These are phyloP conservation scores for Macrolepiota dolichaula DNA, from an alignment of 768 basidiomycete genomes.

Conservation along the genomic window DNA sequence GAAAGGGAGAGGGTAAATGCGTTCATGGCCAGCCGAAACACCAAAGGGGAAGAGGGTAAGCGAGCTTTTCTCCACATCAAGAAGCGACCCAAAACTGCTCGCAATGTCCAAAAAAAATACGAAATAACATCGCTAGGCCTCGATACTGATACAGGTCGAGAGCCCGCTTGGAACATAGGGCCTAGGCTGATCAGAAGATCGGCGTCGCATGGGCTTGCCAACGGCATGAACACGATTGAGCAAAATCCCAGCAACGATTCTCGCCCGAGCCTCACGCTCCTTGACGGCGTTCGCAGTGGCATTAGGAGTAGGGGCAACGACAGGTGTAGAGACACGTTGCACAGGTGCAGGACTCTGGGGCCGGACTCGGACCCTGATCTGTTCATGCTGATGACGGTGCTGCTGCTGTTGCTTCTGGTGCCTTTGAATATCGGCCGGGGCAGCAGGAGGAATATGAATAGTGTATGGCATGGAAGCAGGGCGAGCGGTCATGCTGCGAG, in stretches of 20 bases:
- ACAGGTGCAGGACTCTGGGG: conserved; percentile 1
- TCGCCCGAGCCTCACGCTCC: conserved; percentile 22
- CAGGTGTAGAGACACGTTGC: conserved; percentile 6
- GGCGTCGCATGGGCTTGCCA: conserved; percentile 50
- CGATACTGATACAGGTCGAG: conserved; percentile 8
- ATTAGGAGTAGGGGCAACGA: not conserved
- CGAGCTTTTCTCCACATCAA: not conserved
- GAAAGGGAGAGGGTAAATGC: not conserved
- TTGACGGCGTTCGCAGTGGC: conserved; percentile 26
- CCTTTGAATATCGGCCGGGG: conserved; percentile 20
- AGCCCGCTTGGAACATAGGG: conserved; percentile 20
- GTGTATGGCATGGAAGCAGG: conserved; percentile 17
- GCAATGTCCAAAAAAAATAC: not conserved
- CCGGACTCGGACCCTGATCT: not conserved
- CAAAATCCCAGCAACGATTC: conserved; percentile 56
- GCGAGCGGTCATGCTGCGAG: not conserved
- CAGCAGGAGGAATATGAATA: conserved; percentile 25
- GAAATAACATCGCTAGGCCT: not conserved
- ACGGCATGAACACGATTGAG: conserved; percentile 49
- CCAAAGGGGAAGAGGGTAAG: not conserved
- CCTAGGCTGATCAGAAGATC: conserved; percentile 16
- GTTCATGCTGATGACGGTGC: not conserved
- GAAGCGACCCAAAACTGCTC: not conserved
- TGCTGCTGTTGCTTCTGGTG: conserved; percentile 10
- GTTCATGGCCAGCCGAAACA: not conserved